Base-by-base conservation (phyloP, 2,329 filamentous ascomycete species). In the Colletotrichum salicis region DNA sequence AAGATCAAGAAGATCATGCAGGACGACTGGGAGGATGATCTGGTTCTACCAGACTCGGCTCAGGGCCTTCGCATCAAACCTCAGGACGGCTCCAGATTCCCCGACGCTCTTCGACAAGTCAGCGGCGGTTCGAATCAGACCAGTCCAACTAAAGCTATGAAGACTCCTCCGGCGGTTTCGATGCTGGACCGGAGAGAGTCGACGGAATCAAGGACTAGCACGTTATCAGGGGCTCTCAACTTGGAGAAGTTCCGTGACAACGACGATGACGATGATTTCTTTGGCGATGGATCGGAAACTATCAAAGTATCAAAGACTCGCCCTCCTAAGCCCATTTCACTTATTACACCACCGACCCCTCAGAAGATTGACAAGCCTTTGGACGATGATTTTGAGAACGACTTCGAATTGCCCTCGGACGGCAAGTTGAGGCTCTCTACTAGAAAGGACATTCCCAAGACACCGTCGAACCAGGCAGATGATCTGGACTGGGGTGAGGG, bases 401-500 rank as follows among this genome's bases (percentile, higher is more conserved):
- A 94, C 75, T 85, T 96, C 35, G 92, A 94, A 77, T 84, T 95
- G 31, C 93, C 93, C 3, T 86, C 87, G 1, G 87, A 92, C 76
- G 89, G 91, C 52, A 88, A 90, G 75, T 82, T 95, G 41, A 90
- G 86, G 76, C 85, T 95, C 41, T 90, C 90, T 8, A 89, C 87
- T 52, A 86, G 84, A 71, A 86, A 84, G 77, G 89, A 93, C 45
- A 88, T 90, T 45, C 89, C 91, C 24, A 90, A 89, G 77, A 91
- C 90, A 3, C 89, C 91, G 5, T 86, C 87, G 15, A 81, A 85
- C 35, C 88, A 87, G 74, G 83, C 84, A 62, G 94, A 97, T 64
- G 95, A 97, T 73, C 91, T 97, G 76, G 95, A 98, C 79, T 97
- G 96, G 93, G 94, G 93, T 64, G 96, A 98, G 82, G 95, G 95